Percentiles rank a stretch among this genome's conserved stretches.
Conservation (phyloP, 192 early-diverging fungal species). For the Backusella tuberculispora region DNA sequence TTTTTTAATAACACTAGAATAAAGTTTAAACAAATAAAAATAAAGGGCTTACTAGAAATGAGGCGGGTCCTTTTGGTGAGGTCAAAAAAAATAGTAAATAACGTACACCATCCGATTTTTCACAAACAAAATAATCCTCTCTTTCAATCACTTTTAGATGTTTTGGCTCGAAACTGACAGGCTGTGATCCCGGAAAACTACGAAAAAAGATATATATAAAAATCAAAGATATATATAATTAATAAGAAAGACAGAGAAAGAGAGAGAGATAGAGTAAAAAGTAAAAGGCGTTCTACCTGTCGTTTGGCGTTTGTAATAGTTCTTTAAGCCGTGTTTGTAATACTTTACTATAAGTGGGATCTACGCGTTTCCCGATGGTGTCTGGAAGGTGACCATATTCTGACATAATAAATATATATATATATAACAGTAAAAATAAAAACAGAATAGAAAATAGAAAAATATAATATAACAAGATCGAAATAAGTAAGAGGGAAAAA, state of each 20-base stretch:
- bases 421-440: neutral
- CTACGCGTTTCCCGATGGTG: conserved; percentile 43
- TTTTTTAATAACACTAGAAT: neutral
- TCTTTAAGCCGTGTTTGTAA: conserved; percentile 39
- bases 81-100: conserved; percentile 52
- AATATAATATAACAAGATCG: neutral
- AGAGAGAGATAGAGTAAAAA: no score
- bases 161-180: conserved; percentile 53
- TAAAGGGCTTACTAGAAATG: conserved; percentile 54
- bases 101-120: conserved; percentile 56
- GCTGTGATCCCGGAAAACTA: conserved; percentile 69
- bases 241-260: neutral
- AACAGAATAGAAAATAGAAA: neutral
- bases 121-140: conserved; percentile 68
- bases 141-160: conserved; percentile 51
- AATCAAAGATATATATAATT: neutral
- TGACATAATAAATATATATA: conserved; percentile 8
- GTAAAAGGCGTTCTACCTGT: conserved; percentile 37
- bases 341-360: conserved; percentile 42
- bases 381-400: conserved; percentile 24
- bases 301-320: conserved; percentile 31
- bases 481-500: neutral
- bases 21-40: neutral
- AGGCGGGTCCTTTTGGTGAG: conserved; percentile 58
- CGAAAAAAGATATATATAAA: neutral